Evolutionary conservation across 805 yeast species (phyloP).

Genomic region (Cyberlindnera subsufficiens): DNA sequence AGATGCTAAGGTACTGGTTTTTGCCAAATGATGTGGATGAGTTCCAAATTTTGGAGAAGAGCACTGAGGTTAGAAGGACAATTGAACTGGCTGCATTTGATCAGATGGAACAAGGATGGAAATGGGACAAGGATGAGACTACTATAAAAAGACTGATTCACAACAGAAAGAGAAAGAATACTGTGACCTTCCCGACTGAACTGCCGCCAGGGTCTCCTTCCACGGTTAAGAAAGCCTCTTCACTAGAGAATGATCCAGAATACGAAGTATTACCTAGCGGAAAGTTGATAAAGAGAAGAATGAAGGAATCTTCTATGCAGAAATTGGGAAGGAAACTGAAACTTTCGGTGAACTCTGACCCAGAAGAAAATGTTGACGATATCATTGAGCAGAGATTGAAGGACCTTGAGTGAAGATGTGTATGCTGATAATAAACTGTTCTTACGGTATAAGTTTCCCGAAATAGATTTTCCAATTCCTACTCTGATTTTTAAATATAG

Average conservation of each 20-base stretch:
- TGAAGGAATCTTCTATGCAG: conserved; percentile 21
- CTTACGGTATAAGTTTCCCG: neutral
- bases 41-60: conserved; percentile 74
- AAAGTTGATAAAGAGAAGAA: conserved; percentile 43
- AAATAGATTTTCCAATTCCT: no score
- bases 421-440: conserved; percentile 6
- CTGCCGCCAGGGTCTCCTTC: conserved; percentile 43
- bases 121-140: conserved; percentile 46
- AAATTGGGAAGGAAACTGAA: conserved; percentile 35
- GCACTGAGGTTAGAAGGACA: conserved; percentile 53
- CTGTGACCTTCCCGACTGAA: conserved; percentile 32
- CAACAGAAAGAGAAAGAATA: conserved; percentile 20
- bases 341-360: conserved; percentile 18
- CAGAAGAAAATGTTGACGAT: conserved; percentile 44
- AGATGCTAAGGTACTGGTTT: conserved; percentile 48
- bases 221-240: conserved; percentile 26
- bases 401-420: conserved; percentile 24
- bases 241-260: conserved; percentile 20
- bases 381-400: conserved; percentile 46
- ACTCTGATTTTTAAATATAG: no score
- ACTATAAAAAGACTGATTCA: conserved; percentile 17
- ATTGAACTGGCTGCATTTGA: conserved; percentile 69
- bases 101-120: conserved; percentile 79
- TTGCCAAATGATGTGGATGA: conserved; percentile 71
- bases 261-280: conserved; percentile 74